Percentiles rank a stretch among this genome's conserved stretches.
Evolutionary conservation across 2,329 filamentous ascomycete genomes (phyloP).

Genomic region (Xylariomycetidae sp.): DNA sequence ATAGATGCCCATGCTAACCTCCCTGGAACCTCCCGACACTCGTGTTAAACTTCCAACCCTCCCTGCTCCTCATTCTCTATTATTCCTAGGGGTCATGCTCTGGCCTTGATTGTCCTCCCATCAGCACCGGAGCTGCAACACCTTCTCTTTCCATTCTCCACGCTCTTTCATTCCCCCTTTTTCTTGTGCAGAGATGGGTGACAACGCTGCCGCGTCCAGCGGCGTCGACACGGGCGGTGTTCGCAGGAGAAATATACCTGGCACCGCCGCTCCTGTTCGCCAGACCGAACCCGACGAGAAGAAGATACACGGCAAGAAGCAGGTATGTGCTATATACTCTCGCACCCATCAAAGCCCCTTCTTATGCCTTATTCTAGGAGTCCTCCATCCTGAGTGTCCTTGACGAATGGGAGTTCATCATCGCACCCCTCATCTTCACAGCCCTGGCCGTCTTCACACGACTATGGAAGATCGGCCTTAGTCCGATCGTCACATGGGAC

Average conservation of each 20-base stretch:
- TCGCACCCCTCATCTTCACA: conserved; percentile 59
- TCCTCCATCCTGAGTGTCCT: conserved; percentile 59
- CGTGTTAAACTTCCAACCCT: too few species aligned
- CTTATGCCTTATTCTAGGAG: conserved; percentile 37
- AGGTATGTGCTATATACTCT: conserved; percentile 43
- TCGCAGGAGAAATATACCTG: conserved; percentile 50
- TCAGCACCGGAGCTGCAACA: too few species aligned
- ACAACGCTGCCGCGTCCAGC: background rate
- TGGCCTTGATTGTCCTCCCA: too few species aligned
- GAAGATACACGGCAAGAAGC: conserved; percentile 51
- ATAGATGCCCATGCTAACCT: too few species aligned
- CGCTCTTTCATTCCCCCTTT: too few species aligned
- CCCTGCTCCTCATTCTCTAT: too few species aligned
- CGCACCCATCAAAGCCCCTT: too few species aligned
- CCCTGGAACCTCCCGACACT: too few species aligned
- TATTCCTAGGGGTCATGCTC: too few species aligned
- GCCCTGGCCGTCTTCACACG: conserved; percentile 61
- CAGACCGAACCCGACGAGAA: conserved; percentile 50
- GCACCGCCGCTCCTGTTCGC: conserved; percentile 33
- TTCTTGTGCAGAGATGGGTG: too few species aligned
- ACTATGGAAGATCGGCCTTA: conserved; percentile 65
- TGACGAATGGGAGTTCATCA: conserved; percentile 58
- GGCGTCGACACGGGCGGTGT: conserved; percentile 43
- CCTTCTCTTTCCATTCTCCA: too few species aligned
- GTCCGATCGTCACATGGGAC: conserved; percentile 64